These are phyloP conservation scores for Corynespora cassiicola DNA, from an alignment of 2,329 filamentous ascomycete species.

Conservation along the genomic window DNA sequence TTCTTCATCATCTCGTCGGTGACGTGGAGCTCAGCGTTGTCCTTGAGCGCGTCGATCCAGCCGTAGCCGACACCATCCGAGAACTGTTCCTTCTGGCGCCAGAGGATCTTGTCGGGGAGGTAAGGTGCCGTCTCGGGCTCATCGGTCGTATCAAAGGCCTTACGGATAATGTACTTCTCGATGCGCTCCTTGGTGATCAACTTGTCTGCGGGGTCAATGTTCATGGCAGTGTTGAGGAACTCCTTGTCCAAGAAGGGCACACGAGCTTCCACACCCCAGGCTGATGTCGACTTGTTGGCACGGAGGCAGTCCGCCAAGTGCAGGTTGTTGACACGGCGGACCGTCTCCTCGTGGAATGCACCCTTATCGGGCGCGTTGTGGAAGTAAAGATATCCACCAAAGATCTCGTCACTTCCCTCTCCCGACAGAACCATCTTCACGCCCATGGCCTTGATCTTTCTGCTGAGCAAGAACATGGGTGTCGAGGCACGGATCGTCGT, in stretches of 20 bases:
- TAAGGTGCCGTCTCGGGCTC: slow-evolving; percentile 83
- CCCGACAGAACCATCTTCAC: slow-evolving; percentile 99
- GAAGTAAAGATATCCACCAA: slow-evolving; percentile 98
- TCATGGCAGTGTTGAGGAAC: slow-evolving; percentile 93
- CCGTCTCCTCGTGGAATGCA: slow-evolving; percentile 94
- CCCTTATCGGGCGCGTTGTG: slow-evolving; percentile 89
- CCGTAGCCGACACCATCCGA: slow-evolving; percentile 98
- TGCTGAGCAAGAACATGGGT: slow-evolving; percentile 95
- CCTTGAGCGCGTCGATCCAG: slow-evolving; percentile 98
- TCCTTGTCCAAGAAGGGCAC: slow-evolving; percentile 98
- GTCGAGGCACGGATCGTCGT: slow-evolving; percentile 98
- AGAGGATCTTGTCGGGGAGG: slow-evolving; percentile 94
- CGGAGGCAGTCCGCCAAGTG: slow-evolving; percentile 95
- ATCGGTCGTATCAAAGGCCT: slow-evolving; percentile 93
- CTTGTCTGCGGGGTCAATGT: slow-evolving; percentile 92
- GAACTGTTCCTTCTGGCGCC: slow-evolving; percentile 99
- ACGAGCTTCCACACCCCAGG: slow-evolving; percentile 96
- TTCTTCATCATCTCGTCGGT: slow-evolving; percentile 99
- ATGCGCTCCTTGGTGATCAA: slow-evolving; percentile 90
- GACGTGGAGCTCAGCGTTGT: slow-evolving; percentile 86
- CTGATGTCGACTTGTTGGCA: slow-evolving; percentile 98
- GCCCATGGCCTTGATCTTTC: slow-evolving; percentile 99
- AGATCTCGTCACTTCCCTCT: slow-evolving; percentile 97
- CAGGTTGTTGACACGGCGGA: slow-evolving; percentile 93
- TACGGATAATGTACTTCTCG: slow-evolving; percentile 97